phyloP scores from a whole-genome alignment of 2,329 filamentous ascomycete species.

The Pseudopithomyces maydicus region DNA sequence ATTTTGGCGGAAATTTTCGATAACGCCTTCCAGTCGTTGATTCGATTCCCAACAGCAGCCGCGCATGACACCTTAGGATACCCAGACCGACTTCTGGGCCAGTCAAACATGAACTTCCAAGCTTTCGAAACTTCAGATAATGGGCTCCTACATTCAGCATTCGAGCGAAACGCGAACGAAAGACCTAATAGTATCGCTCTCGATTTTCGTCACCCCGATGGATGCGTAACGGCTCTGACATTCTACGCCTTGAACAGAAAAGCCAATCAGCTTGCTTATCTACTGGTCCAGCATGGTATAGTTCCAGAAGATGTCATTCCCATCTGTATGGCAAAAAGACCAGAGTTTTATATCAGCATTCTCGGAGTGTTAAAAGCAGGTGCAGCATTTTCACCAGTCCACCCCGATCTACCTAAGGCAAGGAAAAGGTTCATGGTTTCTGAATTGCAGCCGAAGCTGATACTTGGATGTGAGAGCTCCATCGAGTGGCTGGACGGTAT shows the following conservation, averaged over 20 bases:
- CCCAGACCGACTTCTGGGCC: constrained; percentile 25
- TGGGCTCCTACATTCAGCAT: constrained; percentile 43
- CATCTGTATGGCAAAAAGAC: constrained; percentile 41
- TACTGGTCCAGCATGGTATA: constrained; percentile 28
- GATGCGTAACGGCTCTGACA: constrained; percentile 38
- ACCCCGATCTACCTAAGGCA: constrained; percentile 41
- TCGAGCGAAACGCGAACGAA: constrained; percentile 41
- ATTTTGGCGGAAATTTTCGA: constrained; percentile 37
- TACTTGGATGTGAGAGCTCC: constrained; percentile 24
- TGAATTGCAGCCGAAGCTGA: constrained; percentile 37
- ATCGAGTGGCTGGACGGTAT: constrained; percentile 15
- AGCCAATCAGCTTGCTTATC: constrained; percentile 42
- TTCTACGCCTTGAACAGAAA: constrained; percentile 34
- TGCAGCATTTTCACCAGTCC: constrained; percentile 44
- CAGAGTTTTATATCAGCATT: constrained; percentile 44
- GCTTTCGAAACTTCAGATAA: constrained; percentile 5
- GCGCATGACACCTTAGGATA: constrained; percentile 30
- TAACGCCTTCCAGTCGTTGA: constrained; percentile 27
- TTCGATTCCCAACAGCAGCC: constrained; percentile 23
- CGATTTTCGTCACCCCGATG: constrained; percentile 44
- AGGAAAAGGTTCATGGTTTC: constrained; percentile 42
- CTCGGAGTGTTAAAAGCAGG: constrained; percentile 48
- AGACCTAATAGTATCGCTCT: constrained; percentile 41
- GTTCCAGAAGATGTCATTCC: constrained; percentile 40
- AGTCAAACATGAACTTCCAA: constrained; percentile 27